Evolutionary conservation across 1,284 basidiomycete genomes (phyloP).

Genomic region (Ceratorhiza oryzae-sativae): DNA sequence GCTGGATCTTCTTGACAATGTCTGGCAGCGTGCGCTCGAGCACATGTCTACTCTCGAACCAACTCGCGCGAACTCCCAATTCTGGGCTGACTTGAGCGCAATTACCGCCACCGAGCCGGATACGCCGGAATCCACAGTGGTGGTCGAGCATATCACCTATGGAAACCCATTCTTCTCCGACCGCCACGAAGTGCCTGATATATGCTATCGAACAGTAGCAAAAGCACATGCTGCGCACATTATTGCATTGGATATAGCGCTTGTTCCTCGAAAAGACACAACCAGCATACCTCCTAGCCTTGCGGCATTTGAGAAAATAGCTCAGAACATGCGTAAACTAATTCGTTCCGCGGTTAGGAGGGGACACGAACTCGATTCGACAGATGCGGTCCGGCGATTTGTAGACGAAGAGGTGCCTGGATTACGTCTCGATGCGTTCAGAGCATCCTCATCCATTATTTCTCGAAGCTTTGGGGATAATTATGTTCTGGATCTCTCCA

Average conservation of each 20-base stretch:
- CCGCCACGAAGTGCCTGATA: constrained; percentile 66
- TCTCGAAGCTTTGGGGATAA: constrained; percentile 82
- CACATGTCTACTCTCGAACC: constrained; percentile 67
- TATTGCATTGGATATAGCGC: constrained; percentile 50
- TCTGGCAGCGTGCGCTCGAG: constrained; percentile 85
- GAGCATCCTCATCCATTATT: constrained; percentile 64
- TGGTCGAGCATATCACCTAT: constrained; percentile 56
- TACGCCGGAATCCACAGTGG: constrained; percentile 66
- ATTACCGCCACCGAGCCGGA: constrained; percentile 71
- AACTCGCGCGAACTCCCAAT: constrained; percentile 61
- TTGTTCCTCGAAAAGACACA: constrained; percentile 46
- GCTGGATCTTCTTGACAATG: constrained; percentile 78
- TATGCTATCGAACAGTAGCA: constrained; percentile 70
- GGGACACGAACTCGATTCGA: constrained; percentile 14
- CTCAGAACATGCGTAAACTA: constrained; percentile 61
- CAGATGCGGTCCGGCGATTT: constrained; percentile 51
- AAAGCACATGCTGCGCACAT: constrained; percentile 81
- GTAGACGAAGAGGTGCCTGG: constrained; percentile 60
- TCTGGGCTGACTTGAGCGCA: constrained; percentile 70
- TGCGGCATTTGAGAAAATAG: constrained; percentile 60
- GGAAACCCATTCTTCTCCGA: constrained; percentile 64
- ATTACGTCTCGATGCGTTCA: constrained; percentile 68
- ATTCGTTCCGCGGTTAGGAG: constrained; percentile 1
- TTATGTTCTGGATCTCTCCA: constrained; percentile 67
- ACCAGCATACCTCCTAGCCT: constrained; percentile 61